A percentile compares a stretch with the other conserved stretches of the same genome.
Evolutionary conservation across 1,139 yeast species (phyloP).

Genomic region (Geotrichum klebahnii): DNA sequence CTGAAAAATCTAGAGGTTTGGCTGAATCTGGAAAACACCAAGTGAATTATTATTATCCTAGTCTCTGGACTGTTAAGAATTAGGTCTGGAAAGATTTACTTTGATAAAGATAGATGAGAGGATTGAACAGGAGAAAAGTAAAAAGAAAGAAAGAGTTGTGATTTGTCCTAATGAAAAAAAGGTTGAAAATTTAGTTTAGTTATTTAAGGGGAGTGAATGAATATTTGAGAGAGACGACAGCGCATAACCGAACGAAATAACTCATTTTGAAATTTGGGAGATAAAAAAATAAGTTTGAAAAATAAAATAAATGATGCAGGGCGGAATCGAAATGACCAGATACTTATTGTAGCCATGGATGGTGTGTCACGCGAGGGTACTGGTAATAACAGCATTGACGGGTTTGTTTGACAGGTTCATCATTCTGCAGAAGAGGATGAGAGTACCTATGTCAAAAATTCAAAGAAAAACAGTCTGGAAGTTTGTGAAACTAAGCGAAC

Average conservation of each 20-base stretch:
- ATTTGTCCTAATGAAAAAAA: constrained; percentile 6
- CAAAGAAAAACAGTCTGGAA: no score
- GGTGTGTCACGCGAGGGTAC: no score
- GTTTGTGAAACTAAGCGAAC: no score
- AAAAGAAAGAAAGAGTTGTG: constrained; percentile 2
- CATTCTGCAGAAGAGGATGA: no score
- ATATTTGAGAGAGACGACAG: constrained; percentile 1
- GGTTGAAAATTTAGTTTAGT: neutral
- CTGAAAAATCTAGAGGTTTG: neutral
- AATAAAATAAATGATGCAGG: neutral
- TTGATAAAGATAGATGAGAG: neutral
- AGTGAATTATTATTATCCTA: no score
- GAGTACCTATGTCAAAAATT: no score
- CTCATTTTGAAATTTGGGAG: neutral
- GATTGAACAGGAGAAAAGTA: neutral
- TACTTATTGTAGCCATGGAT: no score
- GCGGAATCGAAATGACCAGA: no score
- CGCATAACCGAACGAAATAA: constrained; percentile 6
- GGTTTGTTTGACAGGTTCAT: no score
- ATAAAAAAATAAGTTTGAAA: neutral
- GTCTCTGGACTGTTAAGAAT: neutral
- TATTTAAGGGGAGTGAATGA: neutral
- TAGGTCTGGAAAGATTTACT: neutral
- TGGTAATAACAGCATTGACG: no score
- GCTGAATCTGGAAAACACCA: neutral